Evolutionary conservation across 768 basidiomycete species (phyloP), one percentile per base, ranked within the genome.

Genomic region (Lenzites betulinus): DNA sequence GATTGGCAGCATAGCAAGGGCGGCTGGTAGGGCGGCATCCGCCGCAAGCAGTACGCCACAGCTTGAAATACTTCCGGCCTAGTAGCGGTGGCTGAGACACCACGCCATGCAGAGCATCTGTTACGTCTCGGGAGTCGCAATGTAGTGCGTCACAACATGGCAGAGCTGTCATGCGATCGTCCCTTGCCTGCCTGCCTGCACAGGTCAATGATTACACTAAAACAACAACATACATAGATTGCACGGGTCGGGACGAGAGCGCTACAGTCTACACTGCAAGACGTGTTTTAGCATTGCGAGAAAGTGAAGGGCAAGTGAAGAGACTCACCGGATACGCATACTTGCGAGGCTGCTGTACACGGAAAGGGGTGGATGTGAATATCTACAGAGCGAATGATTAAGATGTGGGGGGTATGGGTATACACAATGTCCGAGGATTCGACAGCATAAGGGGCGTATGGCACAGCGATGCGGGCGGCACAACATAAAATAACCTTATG

Each of bases 401-500:
- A 43, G 49, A 52, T 57, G 60, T 55, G 60, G 59, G 44, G 25
- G 38, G 30, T 33, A 33, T 39, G 38, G 38, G 54, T 38, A 52
- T 39, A n/a, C 20, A 30, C 30, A 50, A 57, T 49, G 52, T 54
- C 53, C 35, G 52, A 44, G 47, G 46, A 23, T 33, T 58, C 62
- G 62, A 63, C 48, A 63, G 62, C 62, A 63, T 63, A 58, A 59
- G 57, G 61, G 49, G 49, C 48, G 30, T 58, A 62, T 54, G 61
- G 13, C 61, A 62, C 55, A 62, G 61, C 61, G 48, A 53, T 55
- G 61, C 51, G 49, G 53, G 49, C 49, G 44, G 56, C 61, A 54
- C 51, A 58, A 59, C 62, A 55, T 51, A 59, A 35, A 46, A 63
- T 63, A 63, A 58, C 52, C 53, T 63, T 63, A 59, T 63, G 62